Percentiles rank a stretch among this genome's conserved stretches.
Conservation (phyloP, 2,329 filamentous ascomycete species). For the Pseudogymnoascus pannorum region DNA sequence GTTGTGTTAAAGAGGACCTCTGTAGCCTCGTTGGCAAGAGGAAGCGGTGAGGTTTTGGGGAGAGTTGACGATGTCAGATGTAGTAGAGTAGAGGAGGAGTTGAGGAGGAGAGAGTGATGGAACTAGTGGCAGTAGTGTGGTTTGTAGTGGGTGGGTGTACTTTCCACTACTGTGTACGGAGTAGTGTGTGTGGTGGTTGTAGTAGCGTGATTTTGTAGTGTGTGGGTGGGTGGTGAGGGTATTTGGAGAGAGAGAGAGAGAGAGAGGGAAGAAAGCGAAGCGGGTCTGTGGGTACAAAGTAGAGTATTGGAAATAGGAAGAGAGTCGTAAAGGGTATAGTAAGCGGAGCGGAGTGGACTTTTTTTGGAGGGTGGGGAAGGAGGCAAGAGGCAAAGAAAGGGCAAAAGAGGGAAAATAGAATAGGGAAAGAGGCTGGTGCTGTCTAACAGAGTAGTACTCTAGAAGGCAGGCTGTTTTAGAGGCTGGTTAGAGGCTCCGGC, state of each 20-base stretch:
- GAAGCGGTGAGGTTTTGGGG: background rate
- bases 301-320: too few species aligned
- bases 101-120: background rate
- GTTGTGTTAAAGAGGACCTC: background rate
- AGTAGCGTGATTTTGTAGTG: too few species aligned
- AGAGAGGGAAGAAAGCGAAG: background rate
- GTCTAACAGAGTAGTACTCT: too few species aligned
- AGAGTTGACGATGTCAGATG: background rate
- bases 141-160: too few species aligned
- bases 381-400: too few species aligned
- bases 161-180: too few species aligned
- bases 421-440: too few species aligned
- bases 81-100: background rate
- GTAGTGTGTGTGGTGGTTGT: background rate
- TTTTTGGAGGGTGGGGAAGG: background rate
- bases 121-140: background rate
- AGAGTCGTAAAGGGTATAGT: too few species aligned
- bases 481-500: background rate
- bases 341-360: background rate
- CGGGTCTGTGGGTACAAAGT: background rate
- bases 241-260: background rate
- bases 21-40: background rate
- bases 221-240: background rate
- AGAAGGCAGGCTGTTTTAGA: background rate
- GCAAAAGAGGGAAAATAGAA: too few species aligned